A percentile compares a stretch with the other conserved stretches of the same genome.
These are phyloP conservation scores for Boletus rubropictus DNA, from an alignment of 768 basidiomycete genomes.

Conservation along the genomic window DNA sequence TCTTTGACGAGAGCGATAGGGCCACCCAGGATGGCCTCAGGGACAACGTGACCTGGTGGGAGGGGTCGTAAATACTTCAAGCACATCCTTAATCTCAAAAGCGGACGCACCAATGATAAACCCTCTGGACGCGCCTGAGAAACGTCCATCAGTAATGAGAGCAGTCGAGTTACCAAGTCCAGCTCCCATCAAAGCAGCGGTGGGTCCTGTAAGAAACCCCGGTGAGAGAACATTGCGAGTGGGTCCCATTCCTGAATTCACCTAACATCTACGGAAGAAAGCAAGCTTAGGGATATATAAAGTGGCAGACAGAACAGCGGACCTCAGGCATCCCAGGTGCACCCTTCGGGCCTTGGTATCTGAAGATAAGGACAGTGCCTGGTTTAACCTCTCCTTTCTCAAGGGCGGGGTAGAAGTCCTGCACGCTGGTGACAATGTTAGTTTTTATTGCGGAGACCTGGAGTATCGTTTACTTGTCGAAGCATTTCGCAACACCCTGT, in stretches of 20 bases:
- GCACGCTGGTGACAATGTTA: constrained; percentile 39
- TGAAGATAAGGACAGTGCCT: constrained; percentile 73
- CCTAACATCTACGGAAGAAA: constrained; percentile 39
- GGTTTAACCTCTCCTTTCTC: constrained; percentile 68
- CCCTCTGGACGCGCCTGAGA: constrained; percentile 75
- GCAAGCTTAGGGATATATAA: background rate
- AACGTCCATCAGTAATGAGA: constrained; percentile 84
- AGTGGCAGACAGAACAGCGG: constrained; percentile 2
- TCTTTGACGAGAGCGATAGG: constrained; percentile 85
- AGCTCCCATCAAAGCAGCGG: constrained; percentile 79
- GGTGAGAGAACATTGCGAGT: background rate
- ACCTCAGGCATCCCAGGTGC: constrained; percentile 92
- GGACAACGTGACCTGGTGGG: constrained; percentile 49
- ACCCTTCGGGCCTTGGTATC: constrained; percentile 87
- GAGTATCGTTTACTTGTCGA: constrained; percentile 48
- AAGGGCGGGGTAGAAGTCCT: constrained; percentile 68
- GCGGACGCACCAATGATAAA: constrained; percentile 48
- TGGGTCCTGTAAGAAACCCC: constrained; percentile 47
- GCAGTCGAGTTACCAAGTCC: constrained; percentile 74
- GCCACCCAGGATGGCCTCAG: constrained; percentile 71
- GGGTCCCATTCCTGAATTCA: constrained; percentile 11
- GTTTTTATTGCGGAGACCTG: background rate
- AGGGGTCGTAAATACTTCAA: constrained; percentile 35
- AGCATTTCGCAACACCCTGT: constrained; percentile 72
- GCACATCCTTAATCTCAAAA: constrained; percentile 1